These are phyloP conservation scores for Gloeopeniophorella convolvens DNA, from an alignment of 768 basidiomycete species.

Conservation along the genomic window DNA sequence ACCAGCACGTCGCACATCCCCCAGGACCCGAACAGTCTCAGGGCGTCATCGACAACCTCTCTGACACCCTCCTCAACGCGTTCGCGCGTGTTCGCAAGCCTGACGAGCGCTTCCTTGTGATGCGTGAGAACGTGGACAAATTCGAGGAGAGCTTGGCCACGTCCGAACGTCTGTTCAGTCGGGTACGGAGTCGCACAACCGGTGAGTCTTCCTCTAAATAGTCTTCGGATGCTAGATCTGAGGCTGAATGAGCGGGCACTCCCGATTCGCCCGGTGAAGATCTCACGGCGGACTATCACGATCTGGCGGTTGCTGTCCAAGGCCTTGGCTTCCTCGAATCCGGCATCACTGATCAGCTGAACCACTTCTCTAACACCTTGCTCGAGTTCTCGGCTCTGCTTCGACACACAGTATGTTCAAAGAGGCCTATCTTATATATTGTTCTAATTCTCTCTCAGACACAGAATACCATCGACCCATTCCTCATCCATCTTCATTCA, in stretches of 20 bases:
- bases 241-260: conserved; percentile 82
- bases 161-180: conserved; percentile 75
- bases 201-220: conserved; percentile 51
- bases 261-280: conserved; percentile 76
- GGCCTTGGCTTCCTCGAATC: conserved; percentile 97
- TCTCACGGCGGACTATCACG: conserved; percentile 95
- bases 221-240: conserved; percentile 42
- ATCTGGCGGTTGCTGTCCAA: conserved; percentile 92
- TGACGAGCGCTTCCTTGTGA: conserved; percentile 88
- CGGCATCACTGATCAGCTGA: conserved; percentile 96
- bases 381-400: conserved; percentile 90
- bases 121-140: conserved; percentile 90
- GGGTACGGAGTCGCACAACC: conserved; percentile 74
- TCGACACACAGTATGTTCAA: conserved; percentile 65
- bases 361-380: conserved; percentile 93
- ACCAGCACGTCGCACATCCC: conserved; percentile 90
- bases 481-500: conserved; percentile 85
- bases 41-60: conserved; percentile 89
- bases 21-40: conserved; percentile 74
- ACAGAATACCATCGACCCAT: conserved; percentile 85
- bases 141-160: conserved; percentile 89
- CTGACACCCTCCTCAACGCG: conserved; percentile 93
- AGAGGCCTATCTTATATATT: not conserved
- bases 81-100: conserved; percentile 95
- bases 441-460: conserved; percentile 42